Evolutionary conservation across 2,329 filamentous ascomycete genomes (phyloP), one percentile per base, ranked within the genome.

Genomic region (Pseudogymnoascus sp.): DNA sequence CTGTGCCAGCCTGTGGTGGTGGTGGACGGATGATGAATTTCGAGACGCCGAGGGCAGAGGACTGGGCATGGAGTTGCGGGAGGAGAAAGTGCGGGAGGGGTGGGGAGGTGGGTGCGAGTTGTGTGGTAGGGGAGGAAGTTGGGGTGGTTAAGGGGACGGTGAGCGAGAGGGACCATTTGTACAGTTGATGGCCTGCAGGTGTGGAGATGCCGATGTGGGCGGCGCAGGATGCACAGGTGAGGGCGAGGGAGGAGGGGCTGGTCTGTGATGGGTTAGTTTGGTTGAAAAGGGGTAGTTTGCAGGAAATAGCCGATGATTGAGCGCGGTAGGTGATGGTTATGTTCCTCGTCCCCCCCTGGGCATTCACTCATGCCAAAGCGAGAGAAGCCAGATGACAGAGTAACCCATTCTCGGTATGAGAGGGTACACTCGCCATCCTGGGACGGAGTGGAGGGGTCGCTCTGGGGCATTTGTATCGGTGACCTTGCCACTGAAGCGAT

Each of bases 401-500:
- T 64, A 77, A 76, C 77, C 80, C 77, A 65, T 71, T 66, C 64
- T 68, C 63, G 57, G 33, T 64, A 67, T 67, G 70, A 68, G 63
- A 70, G 74, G 75, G 72, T 76, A 69, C 48, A 71, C 69, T 66
- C 64, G 62, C 60, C 59, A 65, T 64, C 65, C 63, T 63, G 61
- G 67, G 68, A 60, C 61, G 63, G 63, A 60, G 63, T 60, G 60
- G 65, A 63, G 60, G 62, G 60, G 57, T 82, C 74, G 62, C 71
- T 87, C 66, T 87, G 68, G 83, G 84, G 82, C 78, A 82, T 74
- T 81, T 83, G 83, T 86, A 87, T 86, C 84, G 83, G 78, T 83
- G 78, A 73, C 76, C 78, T 80, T 69, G 75, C 76, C 80, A 86
- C 71, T 75, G 75, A 73, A 67, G 59, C 62, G 74, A 62, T 60